Percentiles rank a stretch among this genome's conserved stretches.
These are phyloP conservation scores for Candida takata DNA, from an alignment of 805 yeast species.

Conservation along the genomic window DNA sequence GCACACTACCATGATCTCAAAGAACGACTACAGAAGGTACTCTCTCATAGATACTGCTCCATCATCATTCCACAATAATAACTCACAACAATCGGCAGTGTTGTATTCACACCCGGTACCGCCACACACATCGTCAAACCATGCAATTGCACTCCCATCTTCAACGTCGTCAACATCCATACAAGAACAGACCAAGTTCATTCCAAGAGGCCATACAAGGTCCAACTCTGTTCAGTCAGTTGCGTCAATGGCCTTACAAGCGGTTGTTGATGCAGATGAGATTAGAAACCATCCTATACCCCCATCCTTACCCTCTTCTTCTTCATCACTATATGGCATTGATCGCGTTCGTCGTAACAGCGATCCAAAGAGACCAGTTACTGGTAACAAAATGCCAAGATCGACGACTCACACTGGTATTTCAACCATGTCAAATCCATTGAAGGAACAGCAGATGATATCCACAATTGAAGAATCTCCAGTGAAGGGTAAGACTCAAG, in stretches of 20 bases:
- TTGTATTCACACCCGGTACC: slow-evolving; percentile 50
- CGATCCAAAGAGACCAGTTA: slow-evolving; percentile 7
- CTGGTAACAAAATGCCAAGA: slow-evolving; percentile 19
- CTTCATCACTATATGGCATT: not conserved
- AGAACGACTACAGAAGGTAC: slow-evolving; percentile 28
- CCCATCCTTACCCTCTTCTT: slow-evolving; percentile 2
- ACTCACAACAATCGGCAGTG: slow-evolving; percentile 13
- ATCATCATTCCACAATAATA: slow-evolving; percentile 34
- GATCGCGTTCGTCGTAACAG: slow-evolving; percentile 10
- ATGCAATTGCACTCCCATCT: slow-evolving; percentile 44
- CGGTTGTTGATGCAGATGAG: slow-evolving; percentile 61
- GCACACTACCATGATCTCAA: slow-evolving; percentile 4
- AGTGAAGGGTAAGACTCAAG: slow-evolving; percentile 6
- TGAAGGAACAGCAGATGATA: slow-evolving; percentile 9
- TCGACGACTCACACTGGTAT: slow-evolving; percentile 30
- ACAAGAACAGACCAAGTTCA: slow-evolving; percentile 16
- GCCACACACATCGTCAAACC: slow-evolving; percentile 62
- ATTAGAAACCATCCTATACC: slow-evolving; percentile 16
- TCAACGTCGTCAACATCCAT: slow-evolving; percentile 28
- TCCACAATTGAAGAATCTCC: slow-evolving; percentile 22
- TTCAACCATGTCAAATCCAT: slow-evolving; percentile 7
- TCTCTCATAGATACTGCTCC: slow-evolving; percentile 38
- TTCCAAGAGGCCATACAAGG: slow-evolving; percentile 28
- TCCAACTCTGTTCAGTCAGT: slow-evolving; percentile 32
- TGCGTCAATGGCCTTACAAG: slow-evolving; percentile 65